These are phyloP conservation scores for Cinnamomum chago DNA, from an alignment of 164 flowering plant genomes.

Conservation along the genomic window DNA sequence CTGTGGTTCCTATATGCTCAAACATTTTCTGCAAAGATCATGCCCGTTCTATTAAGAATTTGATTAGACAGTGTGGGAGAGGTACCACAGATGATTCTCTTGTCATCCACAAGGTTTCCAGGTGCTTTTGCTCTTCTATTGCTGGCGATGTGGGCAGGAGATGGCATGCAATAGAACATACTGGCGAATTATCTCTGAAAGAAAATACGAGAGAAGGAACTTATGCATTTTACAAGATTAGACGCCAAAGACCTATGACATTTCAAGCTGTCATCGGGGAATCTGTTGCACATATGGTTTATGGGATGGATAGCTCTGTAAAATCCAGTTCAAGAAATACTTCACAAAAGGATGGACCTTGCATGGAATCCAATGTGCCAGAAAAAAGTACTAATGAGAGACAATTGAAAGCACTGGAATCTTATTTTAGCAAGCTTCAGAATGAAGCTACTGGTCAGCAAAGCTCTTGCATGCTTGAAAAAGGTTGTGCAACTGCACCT, in stretches of 20 bases:
- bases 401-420: conserved; percentile 42
- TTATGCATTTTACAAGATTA: conserved; percentile 6
- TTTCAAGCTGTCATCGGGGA: conserved; percentile 2
- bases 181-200: conserved; percentile 9
- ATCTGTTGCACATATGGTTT: not conserved
- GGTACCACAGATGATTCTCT: conserved; percentile 5
- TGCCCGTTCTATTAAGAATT: conserved; percentile 6
- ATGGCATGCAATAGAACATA: conserved; percentile 10
- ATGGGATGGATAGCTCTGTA: conserved; percentile 2
- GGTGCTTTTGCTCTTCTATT: conserved; percentile 10
- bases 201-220: conserved; percentile 9
- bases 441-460: conserved; percentile 14
- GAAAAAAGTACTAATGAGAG: conserved; percentile 25
- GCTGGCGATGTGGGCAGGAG: conserved; percentile 4
- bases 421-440: conserved; percentile 46
- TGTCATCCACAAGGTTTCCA: conserved; percentile 5
- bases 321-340: conserved; percentile 8
- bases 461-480: conserved; percentile 2
- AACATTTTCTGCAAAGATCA: conserved; percentile 26
- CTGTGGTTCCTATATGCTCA: conserved; percentile 33
- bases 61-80: conserved; percentile 11
- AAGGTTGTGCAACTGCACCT: not conserved
- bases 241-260: conserved; percentile 1
- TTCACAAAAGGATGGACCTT: conserved; percentile 10
- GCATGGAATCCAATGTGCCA: conserved; percentile 14